These are phyloP conservation scores for Encephalitozoon hellem DNA, from an alignment of 371 early-diverging fungal genomes.

Conservation along the genomic window DNA sequence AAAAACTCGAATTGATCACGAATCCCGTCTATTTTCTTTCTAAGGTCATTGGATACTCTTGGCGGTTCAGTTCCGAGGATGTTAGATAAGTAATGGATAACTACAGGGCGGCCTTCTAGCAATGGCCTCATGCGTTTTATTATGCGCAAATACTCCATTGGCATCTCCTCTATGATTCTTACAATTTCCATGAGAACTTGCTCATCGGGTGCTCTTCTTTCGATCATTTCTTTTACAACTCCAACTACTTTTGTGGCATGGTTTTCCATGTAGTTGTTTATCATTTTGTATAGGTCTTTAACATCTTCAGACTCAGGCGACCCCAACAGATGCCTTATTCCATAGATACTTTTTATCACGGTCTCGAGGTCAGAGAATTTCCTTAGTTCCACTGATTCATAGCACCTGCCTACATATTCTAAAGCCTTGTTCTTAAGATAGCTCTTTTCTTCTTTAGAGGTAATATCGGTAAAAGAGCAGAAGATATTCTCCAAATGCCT, in stretches of 20 bases:
- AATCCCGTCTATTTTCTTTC: background rate
- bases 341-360: conserved; percentile 7
- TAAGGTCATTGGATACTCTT: conserved; percentile 2
- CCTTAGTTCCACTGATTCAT: background rate
- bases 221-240: background rate
- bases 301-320: background rate
- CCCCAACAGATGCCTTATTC: conserved; percentile 14
- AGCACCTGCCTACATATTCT: background rate
- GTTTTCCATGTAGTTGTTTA: background rate
- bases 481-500: background rate
- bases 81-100: background rate
- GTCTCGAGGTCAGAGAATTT: background rate
- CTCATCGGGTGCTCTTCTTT: background rate
- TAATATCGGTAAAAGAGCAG: background rate
- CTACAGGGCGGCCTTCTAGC: background rate
- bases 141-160: conserved; percentile 16
- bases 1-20: conserved; percentile 27
- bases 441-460: conserved; percentile 2
- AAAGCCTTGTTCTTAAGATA: background rate
- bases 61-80: background rate
- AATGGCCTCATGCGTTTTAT: conserved; percentile 5
- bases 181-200: conserved; percentile 32
- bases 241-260: background rate
- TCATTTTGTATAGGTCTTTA: conserved; percentile 2
- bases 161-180: conserved; percentile 18